Evolutionary conservation across 805 yeast species (phyloP), one percentile per base, ranked within the genome.

Genomic region (Saccharomycopsis fodiens): DNA sequence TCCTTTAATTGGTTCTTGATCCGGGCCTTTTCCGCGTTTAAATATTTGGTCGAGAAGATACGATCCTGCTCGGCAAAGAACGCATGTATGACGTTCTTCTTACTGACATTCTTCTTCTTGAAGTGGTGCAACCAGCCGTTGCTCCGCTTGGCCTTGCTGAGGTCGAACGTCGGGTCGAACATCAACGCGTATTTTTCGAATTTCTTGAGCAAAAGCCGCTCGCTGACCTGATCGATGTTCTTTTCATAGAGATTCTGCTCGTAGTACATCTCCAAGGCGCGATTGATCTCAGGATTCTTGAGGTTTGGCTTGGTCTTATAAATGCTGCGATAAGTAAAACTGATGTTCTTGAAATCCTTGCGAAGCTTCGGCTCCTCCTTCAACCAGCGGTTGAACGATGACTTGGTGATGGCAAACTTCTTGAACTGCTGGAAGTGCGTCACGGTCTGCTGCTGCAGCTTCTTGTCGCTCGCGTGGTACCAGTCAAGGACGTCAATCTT

Each of bases 81-180:
- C 1, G 45, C 32, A 12, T 48, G 41, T 5, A 66, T 65, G 16
- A 61, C 45, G 3, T 59, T 58, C 30, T 57, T 50, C 44, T 60
- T 61, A 1, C 55, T 40, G 3, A 56, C 42, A 48, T 62, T 59
- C 35, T 60, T 55, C 40, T 56, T 57, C 42, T 64, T 67, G 56
- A 68, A 68, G 50, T 65, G 65, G 37, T 64, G 63, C 4, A 68
- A 45, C 72, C 72, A 68, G 0, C 72, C 73, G 48, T 65, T 65
- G 1, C 69, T 61, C 47, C 63, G 63, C 6, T 45, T 45, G 12
- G 47, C 48, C 27, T 46, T 47, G 10, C 21, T 7, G 3, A 27
- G 23, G 8, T 30, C 46, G 4, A 27, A 35, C 7, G 39, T 36
- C 12, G 55, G 54, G 25, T 50, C 38, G 17, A 47, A 37, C 40